Evolutionary conservation across 2,329 filamentous ascomycete genomes (phyloP).

Genomic region (Trichoderma guizhouense): DNA sequence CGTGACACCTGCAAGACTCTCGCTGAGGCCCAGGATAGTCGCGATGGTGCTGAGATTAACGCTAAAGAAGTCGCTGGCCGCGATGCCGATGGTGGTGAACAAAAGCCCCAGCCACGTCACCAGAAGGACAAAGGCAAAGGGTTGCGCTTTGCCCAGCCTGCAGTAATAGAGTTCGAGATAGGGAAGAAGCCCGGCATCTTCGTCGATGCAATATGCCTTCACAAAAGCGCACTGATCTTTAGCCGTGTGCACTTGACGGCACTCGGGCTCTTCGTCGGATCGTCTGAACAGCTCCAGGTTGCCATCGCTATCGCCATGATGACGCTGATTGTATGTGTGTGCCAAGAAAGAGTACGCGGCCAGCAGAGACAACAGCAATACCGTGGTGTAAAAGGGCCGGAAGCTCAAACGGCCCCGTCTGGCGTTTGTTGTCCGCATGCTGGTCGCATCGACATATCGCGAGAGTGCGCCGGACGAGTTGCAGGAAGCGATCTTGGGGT

Average conservation of each 20-base stretch:
- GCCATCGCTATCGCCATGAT: constrained; percentile 10
- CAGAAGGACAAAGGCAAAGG: constrained; percentile 75
- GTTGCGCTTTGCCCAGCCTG: constrained; percentile 62
- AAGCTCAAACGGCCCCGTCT: constrained; percentile 38
- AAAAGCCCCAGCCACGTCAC: constrained; percentile 81
- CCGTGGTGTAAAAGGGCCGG: constrained; percentile 49
- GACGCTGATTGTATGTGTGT: constrained; percentile 21
- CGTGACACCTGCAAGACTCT: constrained; percentile 93
- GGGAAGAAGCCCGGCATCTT: constrained; percentile 83
- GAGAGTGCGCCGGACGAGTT: neutral
- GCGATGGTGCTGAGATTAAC: constrained; percentile 94
- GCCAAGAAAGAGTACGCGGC: constrained; percentile 41
- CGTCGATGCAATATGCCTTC: constrained; percentile 74
- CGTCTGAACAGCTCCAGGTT: constrained; percentile 24
- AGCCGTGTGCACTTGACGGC: constrained; percentile 73
- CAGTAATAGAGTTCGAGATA: constrained; percentile 95
- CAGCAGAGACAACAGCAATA: constrained; percentile 46
- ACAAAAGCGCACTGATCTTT: constrained; percentile 86
- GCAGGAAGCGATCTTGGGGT: neutral
- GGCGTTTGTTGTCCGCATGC: constrained; percentile 15
- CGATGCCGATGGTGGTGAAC: constrained; percentile 96
- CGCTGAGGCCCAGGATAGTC: constrained; percentile 83
- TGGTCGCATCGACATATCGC: constrained; percentile 15
- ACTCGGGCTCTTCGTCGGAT: constrained; percentile 49
- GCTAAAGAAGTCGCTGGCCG: constrained; percentile 97